Evolutionary conservation across 768 basidiomycete species (phyloP).

Genomic region (Termitomyces sp.): DNA sequence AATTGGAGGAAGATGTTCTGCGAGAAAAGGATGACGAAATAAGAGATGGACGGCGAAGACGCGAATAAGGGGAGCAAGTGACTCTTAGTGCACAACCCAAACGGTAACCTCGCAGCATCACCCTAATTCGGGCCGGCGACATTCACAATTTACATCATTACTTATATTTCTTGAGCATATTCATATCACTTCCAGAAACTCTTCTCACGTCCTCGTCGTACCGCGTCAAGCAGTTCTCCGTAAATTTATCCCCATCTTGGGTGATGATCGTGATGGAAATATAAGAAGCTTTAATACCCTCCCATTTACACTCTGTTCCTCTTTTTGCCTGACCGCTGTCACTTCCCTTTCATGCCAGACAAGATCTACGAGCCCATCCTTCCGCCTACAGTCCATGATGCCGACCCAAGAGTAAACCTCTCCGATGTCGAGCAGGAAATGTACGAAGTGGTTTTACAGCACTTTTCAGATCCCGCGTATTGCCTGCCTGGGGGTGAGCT

Average conservation of each 20-base stretch:
- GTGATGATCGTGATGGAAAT: background rate
- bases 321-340: background rate
- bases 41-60: background rate
- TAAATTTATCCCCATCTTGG: background rate
- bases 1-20: background rate
- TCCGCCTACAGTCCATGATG: conserved; percentile 21
- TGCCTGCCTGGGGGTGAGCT: conserved; percentile 45
- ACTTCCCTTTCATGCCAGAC: conserved; percentile 9
- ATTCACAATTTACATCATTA: background rate
- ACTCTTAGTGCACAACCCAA: background rate
- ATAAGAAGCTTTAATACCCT: background rate
- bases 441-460: conserved; percentile 49
- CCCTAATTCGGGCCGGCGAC: conserved; percentile 2
- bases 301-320: background rate
- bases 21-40: background rate
- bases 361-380: conserved; percentile 31
- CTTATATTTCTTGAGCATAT: background rate
- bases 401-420: conserved; percentile 31
- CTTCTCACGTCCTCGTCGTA: background rate
- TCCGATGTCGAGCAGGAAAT: conserved; percentile 40
- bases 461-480: conserved; percentile 53
- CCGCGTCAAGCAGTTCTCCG: background rate
- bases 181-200: background rate
- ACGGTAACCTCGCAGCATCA: conserved; percentile 3
- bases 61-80: background rate